phyloP scores from a whole-genome alignment of 352 stramenopile species.

The Phytophthora fragariaefolia region DNA sequence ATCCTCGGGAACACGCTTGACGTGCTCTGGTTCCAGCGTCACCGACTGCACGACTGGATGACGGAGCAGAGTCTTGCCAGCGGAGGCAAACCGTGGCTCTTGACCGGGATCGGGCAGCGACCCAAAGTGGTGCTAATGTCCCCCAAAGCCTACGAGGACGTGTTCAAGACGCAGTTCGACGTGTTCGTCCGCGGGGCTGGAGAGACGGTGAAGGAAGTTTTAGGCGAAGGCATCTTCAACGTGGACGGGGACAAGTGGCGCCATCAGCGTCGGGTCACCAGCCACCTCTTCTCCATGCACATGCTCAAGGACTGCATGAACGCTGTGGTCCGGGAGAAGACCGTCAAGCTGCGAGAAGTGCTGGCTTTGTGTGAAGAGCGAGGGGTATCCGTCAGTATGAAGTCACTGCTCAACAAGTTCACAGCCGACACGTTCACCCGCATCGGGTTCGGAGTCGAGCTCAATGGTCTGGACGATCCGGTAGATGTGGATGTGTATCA shows the following conservation, averaged over 20 bases:
- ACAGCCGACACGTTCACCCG: conserved; percentile 66
- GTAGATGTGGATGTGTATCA: conserved; percentile 17
- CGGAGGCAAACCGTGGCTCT: conserved; percentile 39
- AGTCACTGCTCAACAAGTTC: conserved; percentile 50
- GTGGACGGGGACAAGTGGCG: conserved; percentile 66
- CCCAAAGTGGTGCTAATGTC: conserved; percentile 42
- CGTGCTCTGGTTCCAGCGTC: conserved; percentile 48
- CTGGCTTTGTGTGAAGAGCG: conserved; percentile 34
- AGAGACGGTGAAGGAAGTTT: conserved; percentile 47
- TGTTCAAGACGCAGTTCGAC: conserved; percentile 54
- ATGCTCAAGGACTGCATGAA: conserved; percentile 58
- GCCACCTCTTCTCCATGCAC: conserved; percentile 84
- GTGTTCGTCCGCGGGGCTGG: conserved; percentile 60
- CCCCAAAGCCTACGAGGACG: conserved; percentile 47
- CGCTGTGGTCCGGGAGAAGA: conserved; percentile 48
- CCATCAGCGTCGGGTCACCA: conserved; percentile 78
- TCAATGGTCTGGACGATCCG: conserved; percentile 42
- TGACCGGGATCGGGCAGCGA: conserved; percentile 42
- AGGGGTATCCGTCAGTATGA: conserved; percentile 41
- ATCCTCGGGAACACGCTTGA: conserved; percentile 59
- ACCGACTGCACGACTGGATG: conserved; percentile 61
- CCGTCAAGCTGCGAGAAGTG: conserved; percentile 41
- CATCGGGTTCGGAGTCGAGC: conserved; percentile 66
- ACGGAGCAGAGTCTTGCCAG: conserved; percentile 45
- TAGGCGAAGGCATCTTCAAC: conserved; percentile 72